These are phyloP conservation scores for Phialemoniopsis sp. DNA, from an alignment of 2,329 filamentous ascomycete genomes.

Conservation along the genomic window DNA sequence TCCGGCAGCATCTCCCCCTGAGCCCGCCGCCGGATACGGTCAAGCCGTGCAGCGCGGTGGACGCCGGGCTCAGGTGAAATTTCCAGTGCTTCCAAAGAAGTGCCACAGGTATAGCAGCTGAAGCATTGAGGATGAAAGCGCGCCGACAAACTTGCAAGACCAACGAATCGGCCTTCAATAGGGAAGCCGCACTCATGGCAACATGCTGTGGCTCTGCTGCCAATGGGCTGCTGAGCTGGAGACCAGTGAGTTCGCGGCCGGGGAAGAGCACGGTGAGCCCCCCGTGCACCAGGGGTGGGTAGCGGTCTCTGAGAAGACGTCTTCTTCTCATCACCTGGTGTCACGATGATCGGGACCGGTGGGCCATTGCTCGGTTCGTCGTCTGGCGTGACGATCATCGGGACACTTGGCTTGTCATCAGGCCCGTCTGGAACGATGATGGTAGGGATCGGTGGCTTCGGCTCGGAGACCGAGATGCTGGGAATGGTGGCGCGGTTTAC, in stretches of 20 bases:
- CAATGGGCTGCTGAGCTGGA: conserved; percentile 41
- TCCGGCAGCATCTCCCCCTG: conserved; percentile 57
- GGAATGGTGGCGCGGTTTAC: conserved; percentile 39
- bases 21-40: conserved; percentile 62
- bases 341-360: conserved; percentile 32
- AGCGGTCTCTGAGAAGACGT: conserved; percentile 36
- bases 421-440: conserved; percentile 29
- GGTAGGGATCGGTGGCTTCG: conserved; percentile 31
- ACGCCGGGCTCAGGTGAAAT: conserved; percentile 88
- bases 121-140: conserved; percentile 96
- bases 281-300: conserved; percentile 37
- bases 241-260: conserved; percentile 55
- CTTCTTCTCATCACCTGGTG: conserved; percentile 23
- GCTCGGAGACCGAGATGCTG: conserved; percentile 27
- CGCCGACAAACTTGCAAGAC: conserved; percentile 64
- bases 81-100: conserved; percentile 86
- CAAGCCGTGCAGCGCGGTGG: conserved; percentile 66
- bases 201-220: conserved; percentile 57
- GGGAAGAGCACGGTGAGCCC: conserved; percentile 24
- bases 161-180: conserved; percentile 88
- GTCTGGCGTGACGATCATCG: conserved; percentile 42
- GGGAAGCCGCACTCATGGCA: conserved; percentile 82
- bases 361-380: conserved; percentile 20
- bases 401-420: conserved; percentile 20
- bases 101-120: conserved; percentile 81